Percentiles rank a stretch among this genome's conserved stretches.
phyloP scores from a whole-genome alignment of 768 basidiomycete species.

The Amanita pseudoporphyria region DNA sequence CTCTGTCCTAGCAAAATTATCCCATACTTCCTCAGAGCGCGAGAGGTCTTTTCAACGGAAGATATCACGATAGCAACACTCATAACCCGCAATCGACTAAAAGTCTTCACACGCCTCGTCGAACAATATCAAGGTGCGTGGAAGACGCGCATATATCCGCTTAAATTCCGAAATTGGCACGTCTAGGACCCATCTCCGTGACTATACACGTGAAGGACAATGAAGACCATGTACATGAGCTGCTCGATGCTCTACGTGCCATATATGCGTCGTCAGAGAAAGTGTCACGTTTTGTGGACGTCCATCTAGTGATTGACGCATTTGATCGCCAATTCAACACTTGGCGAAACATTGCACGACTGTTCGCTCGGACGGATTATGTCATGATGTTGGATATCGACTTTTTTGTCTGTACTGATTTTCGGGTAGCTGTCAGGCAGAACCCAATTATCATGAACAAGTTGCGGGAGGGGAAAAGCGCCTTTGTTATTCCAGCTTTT shows the following conservation, averaged over 20 bases:
- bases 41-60: slow-evolving; percentile 39
- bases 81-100: slow-evolving; percentile 71
- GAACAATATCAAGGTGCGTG: slow-evolving; percentile 62
- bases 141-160: background rate
- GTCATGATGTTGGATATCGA: slow-evolving; percentile 92
- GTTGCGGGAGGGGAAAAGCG: slow-evolving; percentile 51
- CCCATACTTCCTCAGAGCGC: slow-evolving; percentile 74
- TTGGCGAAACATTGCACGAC: slow-evolving; percentile 80
- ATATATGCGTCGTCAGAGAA: slow-evolving; percentile 58
- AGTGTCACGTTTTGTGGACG: slow-evolving; percentile 67
- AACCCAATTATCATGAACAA: slow-evolving; percentile 31
- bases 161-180: background rate
- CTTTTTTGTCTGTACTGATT: slow-evolving; percentile 78
- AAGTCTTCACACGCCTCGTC: slow-evolving; percentile 62
- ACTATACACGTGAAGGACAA: slow-evolving; percentile 65
- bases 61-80: slow-evolving; percentile 84
- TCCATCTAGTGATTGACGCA: slow-evolving; percentile 77
- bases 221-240: slow-evolving; percentile 31
- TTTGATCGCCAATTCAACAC: slow-evolving; percentile 84
- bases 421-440: slow-evolving; percentile 46
- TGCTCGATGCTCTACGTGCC: slow-evolving; percentile 53
- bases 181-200: slow-evolving; percentile 78
- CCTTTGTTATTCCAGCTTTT: slow-evolving; percentile 80
- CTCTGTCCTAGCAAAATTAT: slow-evolving; percentile 69
- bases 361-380: slow-evolving; percentile 76